Evolutionary conservation across 2,329 filamentous ascomycete species (phyloP).

Genomic region (Xylariomycetidae sp.): DNA sequence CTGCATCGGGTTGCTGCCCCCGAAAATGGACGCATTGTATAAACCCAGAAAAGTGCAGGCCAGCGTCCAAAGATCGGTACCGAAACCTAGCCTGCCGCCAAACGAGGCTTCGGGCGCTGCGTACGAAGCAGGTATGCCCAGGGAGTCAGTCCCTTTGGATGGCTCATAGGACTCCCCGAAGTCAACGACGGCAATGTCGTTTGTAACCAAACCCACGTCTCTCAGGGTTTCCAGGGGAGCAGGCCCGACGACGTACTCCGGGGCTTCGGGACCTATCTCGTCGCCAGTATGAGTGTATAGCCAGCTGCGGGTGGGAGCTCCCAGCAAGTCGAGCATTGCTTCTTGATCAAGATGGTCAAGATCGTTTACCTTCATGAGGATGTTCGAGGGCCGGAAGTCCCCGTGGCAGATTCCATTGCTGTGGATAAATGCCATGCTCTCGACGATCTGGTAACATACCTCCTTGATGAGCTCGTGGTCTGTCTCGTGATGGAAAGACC

Average conservation of each 20-base stretch:
- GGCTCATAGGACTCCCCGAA: conserved; percentile 10
- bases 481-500: background rate
- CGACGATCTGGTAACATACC: background rate
- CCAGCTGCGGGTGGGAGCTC: background rate
- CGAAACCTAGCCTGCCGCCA: too few relatives aligned
- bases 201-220: conserved; percentile 1
- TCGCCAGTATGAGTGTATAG: background rate
- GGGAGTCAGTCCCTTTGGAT: background rate
- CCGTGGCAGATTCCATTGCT: background rate
- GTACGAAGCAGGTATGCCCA: conserved; percentile 7
- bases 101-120: conserved; percentile 11
- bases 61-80: too few relatives aligned
- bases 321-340: background rate
- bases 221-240: conserved; percentile 1
- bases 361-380: conserved; percentile 1
- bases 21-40: too few relatives aligned
- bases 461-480: background rate
- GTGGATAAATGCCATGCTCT: background rate
- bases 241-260: background rate
- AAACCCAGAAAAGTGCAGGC: too few relatives aligned
- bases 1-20: too few relatives aligned
- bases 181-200: conserved; percentile 11
- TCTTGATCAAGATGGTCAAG: background rate
- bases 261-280: conserved; percentile 2
- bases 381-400: background rate